A percentile compares a stretch with the other conserved stretches of the same genome.
Conservation (phyloP, 306 rosid genomes). For the Luffa acutangula region DNA sequence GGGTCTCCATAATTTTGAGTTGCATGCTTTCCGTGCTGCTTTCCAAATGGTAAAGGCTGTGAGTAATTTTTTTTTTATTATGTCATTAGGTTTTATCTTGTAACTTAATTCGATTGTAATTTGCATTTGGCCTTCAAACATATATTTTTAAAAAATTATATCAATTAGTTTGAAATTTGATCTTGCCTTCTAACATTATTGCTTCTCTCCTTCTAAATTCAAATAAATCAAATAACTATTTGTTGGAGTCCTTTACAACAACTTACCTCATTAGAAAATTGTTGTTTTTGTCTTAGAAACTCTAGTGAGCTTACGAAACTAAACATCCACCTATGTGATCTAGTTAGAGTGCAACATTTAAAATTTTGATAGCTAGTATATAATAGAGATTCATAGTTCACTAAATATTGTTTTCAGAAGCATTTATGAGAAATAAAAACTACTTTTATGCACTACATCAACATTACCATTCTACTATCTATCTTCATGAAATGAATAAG, state of each 20-base stretch:
- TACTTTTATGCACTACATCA: too few relatives aligned
- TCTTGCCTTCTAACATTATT: background rate
- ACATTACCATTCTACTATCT: too few relatives aligned
- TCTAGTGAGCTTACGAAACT: too few relatives aligned
- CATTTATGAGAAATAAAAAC: too few relatives aligned
- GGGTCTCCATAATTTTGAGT: slow-evolving; percentile 71
- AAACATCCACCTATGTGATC: too few relatives aligned
- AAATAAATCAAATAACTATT: background rate
- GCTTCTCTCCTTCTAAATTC: background rate
- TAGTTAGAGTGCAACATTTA: background rate
- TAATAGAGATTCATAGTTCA: too few relatives aligned
- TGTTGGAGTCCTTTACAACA: too few relatives aligned
- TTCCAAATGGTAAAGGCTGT: slow-evolving; percentile 63
- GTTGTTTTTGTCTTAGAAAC: too few relatives aligned
- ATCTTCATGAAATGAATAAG: too few relatives aligned
- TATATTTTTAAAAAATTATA: background rate
- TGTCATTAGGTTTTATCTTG: background rate
- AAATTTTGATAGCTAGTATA: background rate
- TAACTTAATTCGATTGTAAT: background rate
- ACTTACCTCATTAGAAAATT: too few relatives aligned
- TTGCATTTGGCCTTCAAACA: background rate
- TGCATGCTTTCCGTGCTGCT: slow-evolving; percentile 17
- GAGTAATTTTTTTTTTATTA: background rate
- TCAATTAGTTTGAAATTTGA: background rate
- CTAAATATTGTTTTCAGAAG: too few relatives aligned